Percentiles rank a stretch among this genome's conserved stretches.
These are phyloP conservation scores for Hanseniaspora guilliermondii DNA, from an alignment of 805 yeast genomes.

Conservation along the genomic window DNA sequence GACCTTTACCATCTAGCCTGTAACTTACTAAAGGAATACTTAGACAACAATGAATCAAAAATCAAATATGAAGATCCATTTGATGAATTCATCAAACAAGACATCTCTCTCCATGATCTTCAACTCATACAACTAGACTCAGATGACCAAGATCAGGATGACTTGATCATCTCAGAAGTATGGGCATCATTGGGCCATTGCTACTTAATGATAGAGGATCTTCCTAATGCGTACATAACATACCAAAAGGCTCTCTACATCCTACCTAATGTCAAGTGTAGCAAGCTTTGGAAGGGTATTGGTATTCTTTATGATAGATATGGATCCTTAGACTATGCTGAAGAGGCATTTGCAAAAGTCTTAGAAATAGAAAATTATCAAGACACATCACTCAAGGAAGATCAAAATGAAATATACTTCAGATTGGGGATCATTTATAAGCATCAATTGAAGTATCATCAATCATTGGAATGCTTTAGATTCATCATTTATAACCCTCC, in stretches of 20 bases:
- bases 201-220: slow-evolving; percentile 88
- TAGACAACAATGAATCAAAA: slow-evolving; percentile 9
- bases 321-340: slow-evolving; percentile 93
- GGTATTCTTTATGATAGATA: slow-evolving; percentile 93
- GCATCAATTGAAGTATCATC: slow-evolving; percentile 76
- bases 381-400: slow-evolving; percentile 66
- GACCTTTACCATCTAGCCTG: slow-evolving; percentile 10
- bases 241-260: slow-evolving; percentile 92
- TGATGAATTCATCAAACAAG: slow-evolving; percentile 13
- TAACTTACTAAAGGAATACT: slow-evolving; percentile 4
- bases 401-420: slow-evolving; percentile 92
- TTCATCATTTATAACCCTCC: slow-evolving; percentile 88
- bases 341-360: slow-evolving; percentile 94
- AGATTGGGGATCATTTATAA: slow-evolving; percentile 92
- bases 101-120: slow-evolving; percentile 9
- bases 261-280: slow-evolving; percentile 84
- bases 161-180: slow-evolving; percentile 12
- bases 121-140: slow-evolving; percentile 12
- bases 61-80: slow-evolving; percentile 12
- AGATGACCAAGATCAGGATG: slow-evolving; percentile 8
- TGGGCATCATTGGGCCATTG: slow-evolving; percentile 98
- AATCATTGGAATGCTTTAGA: slow-evolving; percentile 87
- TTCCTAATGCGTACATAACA: slow-evolving; percentile 89
- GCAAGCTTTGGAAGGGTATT: slow-evolving; percentile 96
- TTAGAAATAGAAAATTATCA: slow-evolving; percentile 58